Evolutionary conservation across 495 filamentous ascomycete species (phyloP).

Genomic region (Penicillium paxilli): DNA sequence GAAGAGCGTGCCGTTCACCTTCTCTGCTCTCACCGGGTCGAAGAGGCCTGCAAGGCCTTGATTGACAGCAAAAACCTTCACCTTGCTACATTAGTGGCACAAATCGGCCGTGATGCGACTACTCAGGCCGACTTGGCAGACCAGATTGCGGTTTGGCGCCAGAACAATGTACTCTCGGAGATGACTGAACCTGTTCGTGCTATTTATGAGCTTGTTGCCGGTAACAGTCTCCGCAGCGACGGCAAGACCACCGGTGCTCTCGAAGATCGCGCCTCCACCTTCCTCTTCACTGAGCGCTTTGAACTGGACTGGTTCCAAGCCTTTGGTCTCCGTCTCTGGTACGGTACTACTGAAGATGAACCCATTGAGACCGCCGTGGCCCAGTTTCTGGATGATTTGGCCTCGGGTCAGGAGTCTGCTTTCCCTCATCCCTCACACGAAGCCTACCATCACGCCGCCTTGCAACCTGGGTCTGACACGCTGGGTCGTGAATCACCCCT

Average conservation of each 20-base stretch:
- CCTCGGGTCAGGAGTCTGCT: slow-evolving; percentile 58
- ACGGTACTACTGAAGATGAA: slow-evolving; percentile 66
- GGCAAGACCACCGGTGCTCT: slow-evolving; percentile 61
- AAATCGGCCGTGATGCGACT: slow-evolving; percentile 68
- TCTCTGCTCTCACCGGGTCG: slow-evolving; percentile 72
- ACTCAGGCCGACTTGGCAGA: slow-evolving; percentile 67
- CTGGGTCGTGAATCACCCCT: slow-evolving; percentile 69
- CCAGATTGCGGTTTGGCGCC: slow-evolving; percentile 83
- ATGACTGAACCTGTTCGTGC: slow-evolving; percentile 82
- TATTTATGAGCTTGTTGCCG: slow-evolving; percentile 84
- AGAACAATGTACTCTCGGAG: slow-evolving; percentile 77
- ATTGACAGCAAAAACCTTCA: slow-evolving; percentile 71
- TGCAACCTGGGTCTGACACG: slow-evolving; percentile 44
- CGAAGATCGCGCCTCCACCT: slow-evolving; percentile 76
- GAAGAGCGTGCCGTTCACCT: slow-evolving; percentile 85
- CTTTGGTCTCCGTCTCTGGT: slow-evolving; percentile 89
- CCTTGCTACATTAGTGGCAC: slow-evolving; percentile 78
- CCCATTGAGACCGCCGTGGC: slow-evolving; percentile 68
- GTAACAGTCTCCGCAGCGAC: slow-evolving; percentile 77
- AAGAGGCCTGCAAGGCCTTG: slow-evolving; percentile 78
- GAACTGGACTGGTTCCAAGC: slow-evolving; percentile 88
- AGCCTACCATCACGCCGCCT: slow-evolving; percentile 53
- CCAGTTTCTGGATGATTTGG: slow-evolving; percentile 67
- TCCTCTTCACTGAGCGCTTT: slow-evolving; percentile 78
- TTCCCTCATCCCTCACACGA: slow-evolving; percentile 61